Evolutionary conservation across 306 rosid genomes (phyloP).

Genomic region (Inga laurina): DNA sequence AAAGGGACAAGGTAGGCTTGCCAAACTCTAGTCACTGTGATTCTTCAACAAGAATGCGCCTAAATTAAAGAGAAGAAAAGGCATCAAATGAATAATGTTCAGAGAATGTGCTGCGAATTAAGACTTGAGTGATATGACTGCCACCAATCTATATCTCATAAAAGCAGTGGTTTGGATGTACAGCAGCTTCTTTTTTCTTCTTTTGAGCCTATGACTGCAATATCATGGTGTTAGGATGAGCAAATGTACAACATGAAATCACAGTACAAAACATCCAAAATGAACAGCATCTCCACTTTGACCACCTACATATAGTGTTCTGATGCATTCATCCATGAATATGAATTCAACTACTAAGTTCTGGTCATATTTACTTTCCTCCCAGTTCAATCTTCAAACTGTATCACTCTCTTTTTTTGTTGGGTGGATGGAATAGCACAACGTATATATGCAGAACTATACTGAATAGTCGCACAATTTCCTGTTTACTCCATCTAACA

Average conservation of each 20-base stretch:
- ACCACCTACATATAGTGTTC: constrained; percentile 38
- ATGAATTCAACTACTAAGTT: not conserved
- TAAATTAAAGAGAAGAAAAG: not conserved
- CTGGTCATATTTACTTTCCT: not conserved
- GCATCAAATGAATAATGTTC: constrained; percentile 32
- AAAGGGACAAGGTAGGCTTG: constrained; percentile 33
- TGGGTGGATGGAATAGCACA: constrained; percentile 32
- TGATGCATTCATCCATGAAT: constrained; percentile 15
- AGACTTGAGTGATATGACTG: constrained; percentile 49
- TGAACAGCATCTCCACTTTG: constrained; percentile 68
- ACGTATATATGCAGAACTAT: not conserved
- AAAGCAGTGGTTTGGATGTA: constrained; percentile 34
- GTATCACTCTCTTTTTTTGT: constrained; percentile 25
- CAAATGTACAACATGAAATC: constrained; percentile 19
- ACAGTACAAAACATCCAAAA: constrained; percentile 52
- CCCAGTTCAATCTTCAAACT: constrained; percentile 29
- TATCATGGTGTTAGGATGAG: constrained; percentile 10
- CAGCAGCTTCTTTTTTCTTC: not conserved
- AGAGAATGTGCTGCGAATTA: constrained; percentile 47
- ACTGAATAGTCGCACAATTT: constrained; percentile 22
- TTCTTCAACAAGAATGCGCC: not conserved
- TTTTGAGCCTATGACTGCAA: constrained; percentile 27
- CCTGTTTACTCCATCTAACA: constrained; percentile 32
- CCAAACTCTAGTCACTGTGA: not conserved
- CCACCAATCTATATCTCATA: constrained; percentile 43